These are phyloP conservation scores for Cutaneotrichosporon sp. DNA, from an alignment of 1,284 basidiomycete genomes.

Conservation along the genomic window DNA sequence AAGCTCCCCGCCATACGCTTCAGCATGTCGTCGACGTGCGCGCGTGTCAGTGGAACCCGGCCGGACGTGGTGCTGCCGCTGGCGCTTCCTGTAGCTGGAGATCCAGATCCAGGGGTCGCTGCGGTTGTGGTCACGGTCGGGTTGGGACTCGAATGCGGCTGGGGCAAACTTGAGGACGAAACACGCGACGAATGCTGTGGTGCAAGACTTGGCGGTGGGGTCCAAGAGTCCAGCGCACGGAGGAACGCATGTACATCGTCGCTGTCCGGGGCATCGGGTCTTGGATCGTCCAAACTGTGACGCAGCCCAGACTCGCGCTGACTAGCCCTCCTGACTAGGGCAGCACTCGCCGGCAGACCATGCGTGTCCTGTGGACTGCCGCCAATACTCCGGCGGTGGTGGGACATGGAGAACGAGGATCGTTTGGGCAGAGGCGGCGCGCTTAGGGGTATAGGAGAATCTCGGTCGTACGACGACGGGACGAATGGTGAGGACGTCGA, in stretches of 20 bases:
- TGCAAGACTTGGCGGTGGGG: slow-evolving; percentile 29
- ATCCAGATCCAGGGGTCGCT: background rate
- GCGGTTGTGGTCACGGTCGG: background rate
- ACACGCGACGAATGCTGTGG: background rate
- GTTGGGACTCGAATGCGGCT: background rate
- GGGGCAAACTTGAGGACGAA: background rate
- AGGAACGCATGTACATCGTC: slow-evolving; percentile 48
- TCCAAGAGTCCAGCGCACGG: slow-evolving; percentile 42
- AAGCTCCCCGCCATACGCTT: slow-evolving; percentile 39
- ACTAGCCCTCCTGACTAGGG: slow-evolving; percentile 26
- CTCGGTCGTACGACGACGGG: slow-evolving; percentile 35
- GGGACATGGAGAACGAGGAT: slow-evolving; percentile 34
- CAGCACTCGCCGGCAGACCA: background rate
- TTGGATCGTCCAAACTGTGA: slow-evolving; percentile 29
- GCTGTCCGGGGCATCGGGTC: slow-evolving; percentile 26
- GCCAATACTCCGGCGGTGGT: slow-evolving; percentile 22
- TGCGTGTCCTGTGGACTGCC: slow-evolving; percentile 14
- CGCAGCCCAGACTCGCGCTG: slow-evolving; percentile 33
- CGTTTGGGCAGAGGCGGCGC: slow-evolving; percentile 27
- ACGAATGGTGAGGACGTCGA: slow-evolving; percentile 33
- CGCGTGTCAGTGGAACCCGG: slow-evolving; percentile 37
- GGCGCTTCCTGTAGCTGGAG: background rate
- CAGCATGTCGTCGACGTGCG: slow-evolving; percentile 43
- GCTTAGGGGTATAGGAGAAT: slow-evolving; percentile 6
- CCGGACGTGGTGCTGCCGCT: slow-evolving; percentile 3